Percentiles rank a stretch among this genome's conserved stretches.
Evolutionary conservation across 2,329 filamentous ascomycete genomes (phyloP).

Genomic region (Penicillium sp.): DNA sequence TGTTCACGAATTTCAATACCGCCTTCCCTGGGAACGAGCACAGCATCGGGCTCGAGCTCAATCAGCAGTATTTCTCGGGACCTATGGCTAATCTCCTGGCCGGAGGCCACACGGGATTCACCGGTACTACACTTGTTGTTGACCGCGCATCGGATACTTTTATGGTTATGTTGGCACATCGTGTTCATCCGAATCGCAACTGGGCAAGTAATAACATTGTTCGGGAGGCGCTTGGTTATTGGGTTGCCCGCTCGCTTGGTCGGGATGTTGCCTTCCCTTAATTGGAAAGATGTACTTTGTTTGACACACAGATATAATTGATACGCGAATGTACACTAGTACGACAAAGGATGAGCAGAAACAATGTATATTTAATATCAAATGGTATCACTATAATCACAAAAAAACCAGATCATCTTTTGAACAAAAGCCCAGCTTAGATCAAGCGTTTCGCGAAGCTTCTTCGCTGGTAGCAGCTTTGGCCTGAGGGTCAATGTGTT

Average conservation of each 20-base stretch:
- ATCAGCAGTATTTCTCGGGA: constrained; percentile 36
- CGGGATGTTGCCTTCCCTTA: neutral
- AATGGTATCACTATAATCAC: neutral
- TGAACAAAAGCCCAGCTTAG: neutral
- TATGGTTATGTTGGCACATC: constrained; percentile 27
- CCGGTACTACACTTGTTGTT: constrained; percentile 29
- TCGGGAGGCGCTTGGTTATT: neutral
- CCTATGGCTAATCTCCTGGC: constrained; percentile 27
- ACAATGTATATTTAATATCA: neutral
- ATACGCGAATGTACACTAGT: too few relatives aligned
- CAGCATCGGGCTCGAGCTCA: constrained; percentile 34
- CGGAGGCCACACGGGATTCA: constrained; percentile 30
- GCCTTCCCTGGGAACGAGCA: constrained; percentile 29
- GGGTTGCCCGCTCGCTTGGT: neutral
- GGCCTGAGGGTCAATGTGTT: constrained; percentile 8
- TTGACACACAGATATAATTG: too few relatives aligned
- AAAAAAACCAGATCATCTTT: neutral
- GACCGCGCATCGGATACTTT: constrained; percentile 26
- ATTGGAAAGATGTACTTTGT: neutral
- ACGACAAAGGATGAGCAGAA: neutral
- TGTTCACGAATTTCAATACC: constrained; percentile 37
- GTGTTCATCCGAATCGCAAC: constrained; percentile 25
- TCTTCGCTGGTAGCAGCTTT: neutral
- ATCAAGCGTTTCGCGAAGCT: neutral
- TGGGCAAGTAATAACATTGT: constrained; percentile 2